Conservation (phyloP, 768 basidiomycete species). For the Tylopilus intermedius region DNA sequence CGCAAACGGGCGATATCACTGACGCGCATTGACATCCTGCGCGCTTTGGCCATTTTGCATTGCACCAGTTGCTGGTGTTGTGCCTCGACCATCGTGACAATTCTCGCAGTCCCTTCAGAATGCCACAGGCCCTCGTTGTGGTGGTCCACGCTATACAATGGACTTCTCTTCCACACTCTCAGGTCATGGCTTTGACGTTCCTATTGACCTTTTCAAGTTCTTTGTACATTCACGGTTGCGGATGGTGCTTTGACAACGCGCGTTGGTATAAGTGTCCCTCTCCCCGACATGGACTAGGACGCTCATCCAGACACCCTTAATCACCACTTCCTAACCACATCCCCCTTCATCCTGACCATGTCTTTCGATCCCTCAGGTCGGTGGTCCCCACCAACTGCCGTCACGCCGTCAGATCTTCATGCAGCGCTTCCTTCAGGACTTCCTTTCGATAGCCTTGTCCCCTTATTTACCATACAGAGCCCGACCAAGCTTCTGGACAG, state of each 20-base stretch:
- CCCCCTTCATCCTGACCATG: no score
- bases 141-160: neutral
- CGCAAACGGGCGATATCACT: neutral
- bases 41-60: neutral
- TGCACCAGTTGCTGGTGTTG: neutral
- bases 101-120: neutral
- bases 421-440: no score
- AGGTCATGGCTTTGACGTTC: neutral
- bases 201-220: conserved; percentile 1
- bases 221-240: neutral
- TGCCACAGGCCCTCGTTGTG: neutral
- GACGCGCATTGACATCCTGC: neutral
- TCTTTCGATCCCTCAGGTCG: no score
- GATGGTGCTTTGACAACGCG: neutral
- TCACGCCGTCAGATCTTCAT: no score
- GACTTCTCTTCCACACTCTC: neutral
- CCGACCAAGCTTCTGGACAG: no score
- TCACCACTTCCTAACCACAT: no score
- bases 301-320: no score
- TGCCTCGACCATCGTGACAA: neutral
- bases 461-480: no score
- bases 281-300: no score
- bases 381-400: no score
- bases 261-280: no score
- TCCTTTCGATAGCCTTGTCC: no score